These are phyloP conservation scores for Trametes punicea DNA, from an alignment of 768 basidiomycete species.

Conservation along the genomic window DNA sequence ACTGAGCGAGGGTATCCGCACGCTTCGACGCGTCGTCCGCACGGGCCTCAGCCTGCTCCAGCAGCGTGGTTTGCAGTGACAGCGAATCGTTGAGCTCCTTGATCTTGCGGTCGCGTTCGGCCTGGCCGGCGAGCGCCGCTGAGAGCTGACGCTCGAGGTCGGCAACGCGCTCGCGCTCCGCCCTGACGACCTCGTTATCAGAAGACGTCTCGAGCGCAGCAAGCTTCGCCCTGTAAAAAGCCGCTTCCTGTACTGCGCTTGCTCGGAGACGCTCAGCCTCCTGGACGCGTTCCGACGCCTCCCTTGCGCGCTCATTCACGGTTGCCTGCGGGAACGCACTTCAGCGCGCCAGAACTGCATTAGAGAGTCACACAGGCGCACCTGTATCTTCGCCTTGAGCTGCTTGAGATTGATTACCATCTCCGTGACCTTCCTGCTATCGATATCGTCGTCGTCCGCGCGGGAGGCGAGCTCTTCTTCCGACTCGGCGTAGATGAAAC, in stretches of 20 bases:
- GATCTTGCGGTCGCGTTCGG: slow-evolving; percentile 65
- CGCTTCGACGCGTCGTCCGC: slow-evolving; percentile 72
- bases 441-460: slow-evolving; percentile 39
- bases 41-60: slow-evolving; percentile 76
- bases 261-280: slow-evolving; percentile 76
- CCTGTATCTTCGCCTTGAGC: slow-evolving; percentile 84
- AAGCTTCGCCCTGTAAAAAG: slow-evolving; percentile 95
- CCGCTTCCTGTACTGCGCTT: slow-evolving; percentile 88
- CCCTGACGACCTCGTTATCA: slow-evolving; percentile 55
- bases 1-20: slow-evolving; percentile 69
- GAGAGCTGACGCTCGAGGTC: slow-evolving; percentile 75
- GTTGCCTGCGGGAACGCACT: slow-evolving; percentile 47
- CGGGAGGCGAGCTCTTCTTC: slow-evolving; percentile 45
- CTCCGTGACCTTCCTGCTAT: slow-evolving; percentile 56
- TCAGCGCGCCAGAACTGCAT: too few species aligned
- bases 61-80: slow-evolving; percentile 72
- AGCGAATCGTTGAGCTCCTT: slow-evolving; percentile 70
- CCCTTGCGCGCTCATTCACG: slow-evolving; percentile 71
- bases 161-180: slow-evolving; percentile 75
- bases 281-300: slow-evolving; percentile 70
- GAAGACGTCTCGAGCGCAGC: slow-evolving; percentile 74
- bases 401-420: slow-evolving; percentile 83
- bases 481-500: slow-evolving; percentile 60
- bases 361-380: slow-evolving; percentile 40
- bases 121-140: slow-evolving; percentile 57